Conservation (phyloP, 345 rosid genomes). For the Heritiera fomes region DNA sequence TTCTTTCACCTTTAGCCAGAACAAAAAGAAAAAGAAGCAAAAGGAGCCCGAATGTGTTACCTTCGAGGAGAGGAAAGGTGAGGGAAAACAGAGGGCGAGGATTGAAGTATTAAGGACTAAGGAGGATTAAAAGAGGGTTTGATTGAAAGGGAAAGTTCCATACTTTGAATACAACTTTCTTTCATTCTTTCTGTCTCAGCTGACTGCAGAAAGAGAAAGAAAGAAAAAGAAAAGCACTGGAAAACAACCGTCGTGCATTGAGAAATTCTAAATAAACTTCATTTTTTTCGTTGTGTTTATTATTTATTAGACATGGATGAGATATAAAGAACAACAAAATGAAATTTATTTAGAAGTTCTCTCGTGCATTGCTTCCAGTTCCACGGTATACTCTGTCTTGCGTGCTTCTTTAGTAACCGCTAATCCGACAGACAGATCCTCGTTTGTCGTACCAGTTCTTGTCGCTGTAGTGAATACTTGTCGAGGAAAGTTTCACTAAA, state of each 20-base stretch:
- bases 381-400: no score
- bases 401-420: no score
- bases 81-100: not conserved
- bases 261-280: no score
- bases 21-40: not conserved
- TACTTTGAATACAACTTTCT: not conserved
- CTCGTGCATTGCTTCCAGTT: not conserved
- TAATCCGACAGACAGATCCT: no score
- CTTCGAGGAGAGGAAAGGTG: not conserved
- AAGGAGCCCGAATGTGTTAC: not conserved
- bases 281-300: no score
- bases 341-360: no score
- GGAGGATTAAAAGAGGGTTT: not conserved
- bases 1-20: no score
- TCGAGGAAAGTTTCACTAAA: no score
- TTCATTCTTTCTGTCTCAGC: not conserved
- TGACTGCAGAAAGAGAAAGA: not conserved
- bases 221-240: not conserved
- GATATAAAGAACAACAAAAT: no score
- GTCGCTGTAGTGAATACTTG: no score
- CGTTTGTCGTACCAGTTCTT: no score
- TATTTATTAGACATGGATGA: no score
- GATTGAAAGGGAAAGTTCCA: conserved; percentile 10
- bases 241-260: not conserved
- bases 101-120: not conserved